Evolutionary conservation across 2,329 filamentous ascomycete genomes (phyloP), one percentile per base, ranked within the genome.

Genomic region (Lasiodiplodia citricola): DNA sequence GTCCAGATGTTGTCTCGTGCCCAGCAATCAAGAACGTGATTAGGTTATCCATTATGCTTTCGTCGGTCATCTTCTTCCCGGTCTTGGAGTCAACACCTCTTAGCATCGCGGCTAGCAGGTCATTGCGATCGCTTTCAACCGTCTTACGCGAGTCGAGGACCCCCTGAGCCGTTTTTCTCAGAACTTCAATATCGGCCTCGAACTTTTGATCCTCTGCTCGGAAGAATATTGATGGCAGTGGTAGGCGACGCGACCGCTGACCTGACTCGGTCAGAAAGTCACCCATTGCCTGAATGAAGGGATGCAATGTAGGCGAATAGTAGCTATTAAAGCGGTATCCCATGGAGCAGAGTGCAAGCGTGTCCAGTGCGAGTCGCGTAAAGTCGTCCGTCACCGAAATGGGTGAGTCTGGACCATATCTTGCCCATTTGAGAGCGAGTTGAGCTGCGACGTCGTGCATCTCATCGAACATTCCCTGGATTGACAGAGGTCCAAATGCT

Each of bases 311-410:
- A 18, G 91, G 86, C 31, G 84, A 83, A 75, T 93, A 94, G 78
- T 90, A 93, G 1, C 87, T 90, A 79, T 93, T 93, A 83, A 93
- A 93, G 25, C 91, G 87, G 69, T 85, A 90, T 44, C 87, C 87
- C 88, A 92, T 91, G 16, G 88, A 83, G 76, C 90, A 91, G 3
- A 94, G 84, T 1, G 89, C 89, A 11, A 94, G 84, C 0, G 90
- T 91, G 75, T 94, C 91, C 2, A 94, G 84, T 0, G 91, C 88
- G 38, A 93, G 80, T n/a, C 91, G 51, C 11, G 51, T 54, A 11
- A 54, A 28, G 21, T 54, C 51, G 2, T 11, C 10, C 21, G 8
- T 11, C 4, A n/a, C 21, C 10, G 23, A 21, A 11, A 54, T 25
- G 21, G 8, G 8, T 14, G 23, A 54, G 8, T 8, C 7, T 25